Base-by-base conservation (phyloP, 352 stramenopile species). In the Hyaloperonospora arabidopsidis region DNA sequence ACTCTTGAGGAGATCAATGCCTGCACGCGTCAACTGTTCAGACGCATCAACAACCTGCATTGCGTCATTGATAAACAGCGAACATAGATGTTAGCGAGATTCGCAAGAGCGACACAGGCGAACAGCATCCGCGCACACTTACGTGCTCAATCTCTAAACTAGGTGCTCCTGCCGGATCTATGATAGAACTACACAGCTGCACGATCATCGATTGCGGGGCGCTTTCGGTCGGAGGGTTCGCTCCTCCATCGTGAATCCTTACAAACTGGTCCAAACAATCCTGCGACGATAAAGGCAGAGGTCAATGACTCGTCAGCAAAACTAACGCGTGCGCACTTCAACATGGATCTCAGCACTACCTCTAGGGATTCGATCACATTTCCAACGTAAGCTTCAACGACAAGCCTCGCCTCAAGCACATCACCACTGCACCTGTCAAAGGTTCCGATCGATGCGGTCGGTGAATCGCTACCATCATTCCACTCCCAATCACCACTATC, bases 1-100 rank as follows among this genome's bases (percentile, higher is more conserved):
- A n/a, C 78, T 88, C 52, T 86, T 89, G 3, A 91, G 68, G 29
- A 91, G 63, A 49, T 89, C 78, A 21, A 91, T 91, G 14, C 81
- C 81, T 10, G 76, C 81, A 5, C 76, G 72, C 8, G 81, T 86
- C 13, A 91, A 59, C 48, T 91, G 78, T 54, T 91, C 81, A 0
- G 81, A 89, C 0, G 75, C 81, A 58, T 91, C 81, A 15, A 88
- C 67, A 46, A 91, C 63, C 74, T 91, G 47, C 7, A 54, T 2
- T 21, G 25, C 23, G 36, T 18, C n/a, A 38, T 39, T 49, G 19
- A 48, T 18, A 53, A 36, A 36, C 22, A 45, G 48, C 21, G 53
- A 43, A 28, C 29, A 19, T 8, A 40, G 17, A 18, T 12, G 14
- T 52, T 28, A 52, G 32, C 21, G 15, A 49, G 41, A 23, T 15